Evolutionary conservation across 2,329 filamentous ascomycete genomes (phyloP).

Genomic region (Aureobasidium mangrovei): DNA sequence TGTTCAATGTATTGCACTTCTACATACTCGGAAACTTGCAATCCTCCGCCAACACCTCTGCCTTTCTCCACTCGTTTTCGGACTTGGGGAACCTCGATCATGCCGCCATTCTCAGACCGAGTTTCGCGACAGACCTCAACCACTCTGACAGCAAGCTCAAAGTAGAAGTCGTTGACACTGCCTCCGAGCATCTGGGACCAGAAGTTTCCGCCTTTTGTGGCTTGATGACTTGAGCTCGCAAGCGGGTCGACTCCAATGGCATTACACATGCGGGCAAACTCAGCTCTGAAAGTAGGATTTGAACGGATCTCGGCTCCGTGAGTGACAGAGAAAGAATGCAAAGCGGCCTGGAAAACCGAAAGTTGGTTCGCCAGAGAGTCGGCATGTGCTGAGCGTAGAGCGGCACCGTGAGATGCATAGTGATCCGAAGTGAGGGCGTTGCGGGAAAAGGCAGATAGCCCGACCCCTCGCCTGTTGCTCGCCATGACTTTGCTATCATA

Average conservation of each 20-base stretch:
- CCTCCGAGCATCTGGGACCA: conserved; percentile 90
- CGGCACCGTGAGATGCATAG: conserved; percentile 82
- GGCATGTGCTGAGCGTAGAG: conserved; percentile 75
- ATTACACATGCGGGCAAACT: conserved; percentile 97
- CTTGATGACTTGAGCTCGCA: conserved; percentile 42
- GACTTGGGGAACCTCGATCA: conserved; percentile 78
- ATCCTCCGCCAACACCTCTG: conserved; percentile 66
- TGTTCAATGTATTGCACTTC: background rate
- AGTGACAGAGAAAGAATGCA: conserved; percentile 90
- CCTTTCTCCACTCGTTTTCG: conserved; percentile 64
- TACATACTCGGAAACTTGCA: conserved; percentile 67
- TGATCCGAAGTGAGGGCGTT: conserved; percentile 76
- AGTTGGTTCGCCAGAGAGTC: conserved; percentile 86
- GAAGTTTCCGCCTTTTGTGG: conserved; percentile 50
- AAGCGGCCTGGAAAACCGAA: conserved; percentile 86
- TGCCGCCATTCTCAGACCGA: conserved; percentile 79
- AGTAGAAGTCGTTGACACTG: conserved; percentile 96
- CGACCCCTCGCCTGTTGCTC: conserved; percentile 65
- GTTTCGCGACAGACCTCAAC: conserved; percentile 88
- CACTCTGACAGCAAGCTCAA: conserved; percentile 89
- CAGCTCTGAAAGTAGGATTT: conserved; percentile 86
- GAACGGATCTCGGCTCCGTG: conserved; percentile 95
- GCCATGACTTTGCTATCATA: conserved; percentile 27
- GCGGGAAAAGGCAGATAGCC: conserved; percentile 82
- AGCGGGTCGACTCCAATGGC: conserved; percentile 94